Percentiles rank a stretch among this genome's conserved stretches.
Evolutionary conservation across 129 eudicot genomes (phyloP).

Genomic region (Flaveria robusta): DNA sequence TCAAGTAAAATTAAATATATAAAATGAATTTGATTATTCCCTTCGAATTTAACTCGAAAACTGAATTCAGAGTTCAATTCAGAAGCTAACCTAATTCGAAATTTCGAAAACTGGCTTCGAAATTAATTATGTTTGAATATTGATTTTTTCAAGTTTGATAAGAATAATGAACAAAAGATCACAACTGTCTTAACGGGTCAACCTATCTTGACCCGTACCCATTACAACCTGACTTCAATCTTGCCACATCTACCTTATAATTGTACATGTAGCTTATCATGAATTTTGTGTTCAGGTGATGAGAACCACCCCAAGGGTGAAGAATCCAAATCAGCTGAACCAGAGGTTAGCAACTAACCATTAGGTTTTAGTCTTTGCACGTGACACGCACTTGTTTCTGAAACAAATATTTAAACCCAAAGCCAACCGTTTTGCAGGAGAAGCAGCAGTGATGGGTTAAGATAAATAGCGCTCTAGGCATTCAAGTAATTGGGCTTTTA

Average conservation of each 20-base stretch:
- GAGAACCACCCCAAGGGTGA: slow-evolving; percentile 39
- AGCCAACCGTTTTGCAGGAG: slow-evolving; percentile 22
- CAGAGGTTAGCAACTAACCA: slow-evolving; percentile 33
- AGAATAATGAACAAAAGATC: no score
- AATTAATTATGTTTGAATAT: no score
- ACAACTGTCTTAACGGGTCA: neutral
- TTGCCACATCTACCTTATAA: neutral
- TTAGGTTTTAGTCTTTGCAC: neutral
- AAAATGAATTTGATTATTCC: no score
- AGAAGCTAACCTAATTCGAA: no score
- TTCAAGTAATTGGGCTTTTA: slow-evolving; percentile 10
- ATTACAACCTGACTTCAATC: neutral
- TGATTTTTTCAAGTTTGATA: no score
- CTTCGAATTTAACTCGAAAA: no score
- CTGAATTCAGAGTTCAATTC: no score
- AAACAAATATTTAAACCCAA: neutral
- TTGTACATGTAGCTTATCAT: slow-evolving; percentile 6
- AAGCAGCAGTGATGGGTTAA: slow-evolving; percentile 26
- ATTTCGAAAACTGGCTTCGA: no score
- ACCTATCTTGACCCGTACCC: neutral
- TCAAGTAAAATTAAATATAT: no score
- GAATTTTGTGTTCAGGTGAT: slow-evolving; percentile 30
- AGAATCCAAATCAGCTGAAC: slow-evolving; percentile 44
- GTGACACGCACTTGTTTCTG: slow-evolving; percentile 22
- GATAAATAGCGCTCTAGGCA: slow-evolving; percentile 24